Evolutionary conservation across 179 eudicot species (phyloP).

Genomic region (Sideroxylon spinosum): DNA sequence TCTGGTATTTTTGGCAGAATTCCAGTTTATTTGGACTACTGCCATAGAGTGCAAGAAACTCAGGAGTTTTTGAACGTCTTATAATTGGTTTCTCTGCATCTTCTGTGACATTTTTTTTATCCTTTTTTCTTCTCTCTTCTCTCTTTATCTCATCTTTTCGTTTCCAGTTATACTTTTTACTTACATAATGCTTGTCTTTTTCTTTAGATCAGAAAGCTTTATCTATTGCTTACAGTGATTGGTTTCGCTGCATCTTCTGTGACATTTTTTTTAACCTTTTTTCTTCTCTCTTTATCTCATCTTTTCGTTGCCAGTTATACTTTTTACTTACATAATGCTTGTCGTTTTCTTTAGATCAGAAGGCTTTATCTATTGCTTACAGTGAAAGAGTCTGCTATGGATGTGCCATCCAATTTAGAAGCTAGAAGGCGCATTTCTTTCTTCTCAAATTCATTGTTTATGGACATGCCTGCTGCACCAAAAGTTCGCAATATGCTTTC

Average conservation of each 20-base stretch:
- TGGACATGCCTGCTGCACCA: slow-evolving; percentile 97
- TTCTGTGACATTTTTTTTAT: not conserved
- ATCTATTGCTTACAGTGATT: slow-evolving; percentile 69
- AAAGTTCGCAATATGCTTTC: slow-evolving; percentile 99
- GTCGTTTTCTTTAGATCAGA: slow-evolving; percentile 48
- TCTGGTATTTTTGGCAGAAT: slow-evolving; percentile 2
- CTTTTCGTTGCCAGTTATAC: not conserved
- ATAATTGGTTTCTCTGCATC: not conserved
- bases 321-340: not conserved
- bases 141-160: not conserved
- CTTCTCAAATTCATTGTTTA: slow-evolving; percentile 93
- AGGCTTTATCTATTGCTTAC: slow-evolving; percentile 88
- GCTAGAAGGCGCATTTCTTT: slow-evolving; percentile 92
- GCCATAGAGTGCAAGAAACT: not conserved
- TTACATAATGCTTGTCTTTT: not conserved
- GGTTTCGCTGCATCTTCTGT: not conserved
- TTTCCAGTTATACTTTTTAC: too few species aligned
- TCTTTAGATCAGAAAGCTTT: slow-evolving; percentile 72
- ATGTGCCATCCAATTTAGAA: slow-evolving; percentile 92
- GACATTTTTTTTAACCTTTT: not conserved
- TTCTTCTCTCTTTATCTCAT: not conserved
- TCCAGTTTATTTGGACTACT: not conserved
- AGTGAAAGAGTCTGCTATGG: slow-evolving; percentile 98
- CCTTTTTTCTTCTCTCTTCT: not conserved
- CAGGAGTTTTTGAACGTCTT: not conserved